Evolutionary conservation across 2,329 filamentous ascomycete species (phyloP).

Genomic region (Pseudonectria buxi): DNA sequence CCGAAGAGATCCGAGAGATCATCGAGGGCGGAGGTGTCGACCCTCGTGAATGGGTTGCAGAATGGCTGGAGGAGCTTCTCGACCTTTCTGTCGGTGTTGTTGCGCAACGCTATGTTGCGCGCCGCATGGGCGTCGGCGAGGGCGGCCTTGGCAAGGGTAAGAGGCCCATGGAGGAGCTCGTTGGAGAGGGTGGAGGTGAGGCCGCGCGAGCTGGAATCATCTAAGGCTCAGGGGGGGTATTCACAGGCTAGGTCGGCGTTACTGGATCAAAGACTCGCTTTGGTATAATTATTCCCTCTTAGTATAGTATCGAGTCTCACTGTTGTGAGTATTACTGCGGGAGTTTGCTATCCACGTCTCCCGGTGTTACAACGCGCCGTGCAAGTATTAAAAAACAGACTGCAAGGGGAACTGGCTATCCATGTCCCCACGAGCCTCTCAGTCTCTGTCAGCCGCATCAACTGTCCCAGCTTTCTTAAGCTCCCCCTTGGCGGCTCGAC

Average conservation of each 20-base stretch:
- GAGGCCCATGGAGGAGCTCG: constrained; percentile 49
- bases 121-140: constrained; percentile 92
- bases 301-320: background rate
- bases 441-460: constrained; percentile 10
- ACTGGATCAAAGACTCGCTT: constrained; percentile 11
- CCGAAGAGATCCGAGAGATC: constrained; percentile 82
- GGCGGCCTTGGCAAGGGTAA: constrained; percentile 58
- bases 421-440: too few relatives aligned
- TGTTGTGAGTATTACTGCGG: too few relatives aligned
- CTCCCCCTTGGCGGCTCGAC: constrained; percentile 45
- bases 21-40: constrained; percentile 71
- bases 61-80: constrained; percentile 91
- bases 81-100: constrained; percentile 74
- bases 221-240: constrained; percentile 20
- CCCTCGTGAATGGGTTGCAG: constrained; percentile 91
- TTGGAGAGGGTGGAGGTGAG: constrained; percentile 53
- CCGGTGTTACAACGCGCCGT: too few relatives aligned
- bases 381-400: too few relatives aligned
- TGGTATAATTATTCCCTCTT: constrained; percentile 11
- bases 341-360: too few relatives aligned
- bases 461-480: constrained; percentile 25
- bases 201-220: constrained; percentile 52
- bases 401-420: too few relatives aligned
- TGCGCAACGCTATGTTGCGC: constrained; percentile 90
- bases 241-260: constrained; percentile 18